phyloP scores from a whole-genome alignment of 257 asterid species.

The Leonotis leonurus region DNA sequence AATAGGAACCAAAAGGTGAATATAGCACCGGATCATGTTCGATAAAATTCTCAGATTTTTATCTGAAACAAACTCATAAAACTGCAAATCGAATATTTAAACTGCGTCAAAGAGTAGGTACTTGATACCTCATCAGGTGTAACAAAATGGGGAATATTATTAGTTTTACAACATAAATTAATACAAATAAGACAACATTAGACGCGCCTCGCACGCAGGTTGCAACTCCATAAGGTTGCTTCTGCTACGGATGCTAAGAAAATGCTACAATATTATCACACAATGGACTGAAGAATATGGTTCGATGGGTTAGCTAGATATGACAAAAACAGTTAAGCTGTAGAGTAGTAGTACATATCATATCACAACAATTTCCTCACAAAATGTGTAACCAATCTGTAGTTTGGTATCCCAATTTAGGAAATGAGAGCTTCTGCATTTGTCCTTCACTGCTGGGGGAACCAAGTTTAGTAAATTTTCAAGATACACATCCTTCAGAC shows the following conservation, averaged over 20 bases:
- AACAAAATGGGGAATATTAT: no score
- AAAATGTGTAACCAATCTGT: slow-evolving; percentile 6
- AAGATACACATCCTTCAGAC: no score
- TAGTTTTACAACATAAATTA: slow-evolving; percentile 24
- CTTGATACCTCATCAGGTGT: no score
- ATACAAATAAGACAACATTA: slow-evolving; percentile 28
- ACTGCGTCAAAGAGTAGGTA: no score
- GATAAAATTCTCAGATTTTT: no score
- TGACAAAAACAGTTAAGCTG: neutral
- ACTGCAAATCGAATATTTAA: no score
- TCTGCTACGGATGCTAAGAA: slow-evolving; percentile 10
- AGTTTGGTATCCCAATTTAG: neutral
- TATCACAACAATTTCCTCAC: slow-evolving; percentile 4
- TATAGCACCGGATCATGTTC: no score
- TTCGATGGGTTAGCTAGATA: slow-evolving; percentile 10
- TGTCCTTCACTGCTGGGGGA: neutral
- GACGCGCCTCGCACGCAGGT: no score
- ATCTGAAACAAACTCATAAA: no score
- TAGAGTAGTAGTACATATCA: slow-evolving; percentile 14
- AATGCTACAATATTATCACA: slow-evolving; percentile 8
- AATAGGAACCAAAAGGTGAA: no score
- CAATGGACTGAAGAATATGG: neutral
- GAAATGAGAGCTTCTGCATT: slow-evolving; percentile 5
- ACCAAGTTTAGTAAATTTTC: neutral
- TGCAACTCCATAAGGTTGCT: slow-evolving; percentile 18